Conservation (phyloP, 805 yeast species). For the Phaffomyces antillensis region DNA sequence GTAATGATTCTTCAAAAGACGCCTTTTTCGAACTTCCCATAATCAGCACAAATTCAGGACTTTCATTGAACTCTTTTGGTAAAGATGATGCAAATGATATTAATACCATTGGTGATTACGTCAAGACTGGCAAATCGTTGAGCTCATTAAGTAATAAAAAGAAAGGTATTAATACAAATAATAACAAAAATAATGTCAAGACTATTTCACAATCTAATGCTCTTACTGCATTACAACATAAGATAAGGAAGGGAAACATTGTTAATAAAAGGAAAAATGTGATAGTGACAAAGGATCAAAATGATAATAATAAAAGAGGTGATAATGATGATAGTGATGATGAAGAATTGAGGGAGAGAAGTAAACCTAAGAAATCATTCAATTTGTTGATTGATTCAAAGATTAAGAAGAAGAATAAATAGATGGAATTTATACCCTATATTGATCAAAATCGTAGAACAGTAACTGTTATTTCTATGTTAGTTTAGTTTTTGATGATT, state of each 20-base stretch:
- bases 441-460: no score
- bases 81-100: slow-evolving; percentile 4
- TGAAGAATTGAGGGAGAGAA: slow-evolving; percentile 15
- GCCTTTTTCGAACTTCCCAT: slow-evolving; percentile 21
- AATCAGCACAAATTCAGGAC: slow-evolving; percentile 16
- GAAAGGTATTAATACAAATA: slow-evolving; percentile 1
- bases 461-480: no score
- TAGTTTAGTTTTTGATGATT: no score
- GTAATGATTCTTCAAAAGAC: slow-evolving; percentile 11
- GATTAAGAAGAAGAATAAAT: slow-evolving; percentile 11
- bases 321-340: slow-evolving; percentile 12
- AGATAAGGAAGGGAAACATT: slow-evolving; percentile 15
- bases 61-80: slow-evolving; percentile 2
- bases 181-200: background rate
- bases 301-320: background rate
- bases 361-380: slow-evolving; percentile 18
- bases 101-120: slow-evolving; percentile 23
- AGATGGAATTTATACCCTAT: no score
- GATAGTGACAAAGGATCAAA: background rate
- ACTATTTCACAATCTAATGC: slow-evolving; percentile 17
- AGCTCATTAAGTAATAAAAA: slow-evolving; percentile 13
- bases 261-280: background rate
- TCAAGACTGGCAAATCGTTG: slow-evolving; percentile 18
- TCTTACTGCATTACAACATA: slow-evolving; percentile 18
- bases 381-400: slow-evolving; percentile 16